Evolutionary conservation across 345 rosid genomes (phyloP), one percentile per base, ranked within the genome.

Genomic region (Bretschneidera sinensis): DNA sequence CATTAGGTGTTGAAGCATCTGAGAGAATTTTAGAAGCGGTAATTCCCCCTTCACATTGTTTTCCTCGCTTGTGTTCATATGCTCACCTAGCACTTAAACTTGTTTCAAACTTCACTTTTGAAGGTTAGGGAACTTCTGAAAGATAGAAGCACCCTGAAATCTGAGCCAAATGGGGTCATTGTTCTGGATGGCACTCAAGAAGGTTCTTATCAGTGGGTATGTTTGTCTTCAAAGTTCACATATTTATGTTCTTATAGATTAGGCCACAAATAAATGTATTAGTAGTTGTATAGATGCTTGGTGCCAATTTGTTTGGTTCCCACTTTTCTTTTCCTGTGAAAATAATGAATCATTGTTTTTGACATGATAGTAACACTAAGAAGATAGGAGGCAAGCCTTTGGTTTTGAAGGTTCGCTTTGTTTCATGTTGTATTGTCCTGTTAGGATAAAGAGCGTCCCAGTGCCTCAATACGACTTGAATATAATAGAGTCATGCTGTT

Each of bases 141-240:
- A 79, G 83, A 78, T 66, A 86, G 78, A 67, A 94, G 96, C 75
- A 73, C 78, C 69, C 81, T 94, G 60, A 88, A 80, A 67, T 80
- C 70, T 50, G 87, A 87, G 72, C 71, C 80, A 18, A 66, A 70
- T 55, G 87, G 66, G 55, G 99, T 94, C 47, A 69, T 71, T 73
- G 91, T 90, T 61, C 74, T 94, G 75, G 99, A 94, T 76, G 99
- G 99, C 45, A 76, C 86, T 43, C 99, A 94, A 76, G 99, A 94
- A 78, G 99, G 97, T 60, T 77, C 99, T 72, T 94, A 90, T 76
- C 82, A 88, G 77, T 94, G 99, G 99, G 99, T 94, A 88, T 63
- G 95, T 66, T n/a, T 63, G 8, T 31, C 54, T 57, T n/a, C 55
- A 48, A 31, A 35, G 17, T 34, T 25, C 10, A 34, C 39, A 10